These are phyloP conservation scores for Crithidia mellificae DNA, from an alignment of 208 protist species.

Conservation along the genomic window DNA sequence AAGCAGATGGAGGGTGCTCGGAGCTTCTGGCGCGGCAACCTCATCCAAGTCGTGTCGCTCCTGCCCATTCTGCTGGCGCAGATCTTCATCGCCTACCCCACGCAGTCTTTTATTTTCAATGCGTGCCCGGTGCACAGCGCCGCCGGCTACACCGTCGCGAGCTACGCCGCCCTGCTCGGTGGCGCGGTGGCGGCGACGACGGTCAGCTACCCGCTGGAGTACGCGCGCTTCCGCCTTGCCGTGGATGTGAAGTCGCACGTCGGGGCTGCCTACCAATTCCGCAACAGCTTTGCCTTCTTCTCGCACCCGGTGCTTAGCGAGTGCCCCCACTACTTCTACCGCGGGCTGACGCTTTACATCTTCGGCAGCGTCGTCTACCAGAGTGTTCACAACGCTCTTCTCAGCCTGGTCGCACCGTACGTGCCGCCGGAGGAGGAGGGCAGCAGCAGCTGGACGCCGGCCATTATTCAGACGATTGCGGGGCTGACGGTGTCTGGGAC, in stretches of 20 bases:
- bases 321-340: constrained; percentile 74
- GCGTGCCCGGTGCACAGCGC: constrained; percentile 33
- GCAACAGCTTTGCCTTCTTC: constrained; percentile 76
- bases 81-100: constrained; percentile 68
- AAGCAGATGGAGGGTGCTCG: constrained; percentile 48
- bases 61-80: constrained; percentile 69
- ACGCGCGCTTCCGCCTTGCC: constrained; percentile 76
- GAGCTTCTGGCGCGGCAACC: constrained; percentile 83
- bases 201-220: constrained; percentile 84
- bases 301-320: constrained; percentile 69
- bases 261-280: constrained; percentile 61
- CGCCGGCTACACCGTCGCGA: constrained; percentile 45
- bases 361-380: constrained; percentile 71
- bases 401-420: constrained; percentile 41
- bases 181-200: constrained; percentile 44
- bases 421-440: constrained; percentile 51
- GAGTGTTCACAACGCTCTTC: constrained; percentile 40
- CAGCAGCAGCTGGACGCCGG: constrained; percentile 35
- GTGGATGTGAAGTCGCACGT: constrained; percentile 68
- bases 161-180: constrained; percentile 55
- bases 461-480: constrained; percentile 45
- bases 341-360: constrained; percentile 66
- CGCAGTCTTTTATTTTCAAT: constrained; percentile 64
- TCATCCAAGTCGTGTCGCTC: constrained; percentile 72
- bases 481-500: constrained; percentile 53